phyloP scores from a whole-genome alignment of 164 flowering plant species.

The Kingdonia uniflora region DNA sequence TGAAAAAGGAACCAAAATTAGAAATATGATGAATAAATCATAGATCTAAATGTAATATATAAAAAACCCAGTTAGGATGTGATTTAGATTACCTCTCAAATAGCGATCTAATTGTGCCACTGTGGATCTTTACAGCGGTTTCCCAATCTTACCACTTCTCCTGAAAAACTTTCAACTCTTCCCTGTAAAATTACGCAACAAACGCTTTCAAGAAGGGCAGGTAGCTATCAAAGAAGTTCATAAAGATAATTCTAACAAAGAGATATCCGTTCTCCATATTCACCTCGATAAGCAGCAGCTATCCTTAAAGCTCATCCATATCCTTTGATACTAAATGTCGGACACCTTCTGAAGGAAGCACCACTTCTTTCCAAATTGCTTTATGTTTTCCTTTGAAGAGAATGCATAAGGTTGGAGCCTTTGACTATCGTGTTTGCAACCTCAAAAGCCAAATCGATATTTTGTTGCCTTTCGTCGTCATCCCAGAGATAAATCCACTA shows the following conservation, averaged over 20 bases:
- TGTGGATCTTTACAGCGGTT: conserved; percentile 3
- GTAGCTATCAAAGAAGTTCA: not conserved
- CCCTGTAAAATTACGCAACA: not conserved
- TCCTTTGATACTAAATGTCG: not conserved
- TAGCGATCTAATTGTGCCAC: conserved; percentile 1
- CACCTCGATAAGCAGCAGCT: conserved; percentile 1
- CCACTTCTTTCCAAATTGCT: not conserved
- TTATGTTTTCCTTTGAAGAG: conserved; percentile 1
- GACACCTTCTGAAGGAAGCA: conserved; percentile 2
- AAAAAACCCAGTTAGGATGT: too few species aligned
- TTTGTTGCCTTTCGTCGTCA: not conserved
- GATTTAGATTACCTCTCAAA: too few species aligned
- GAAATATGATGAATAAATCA: too few species aligned
- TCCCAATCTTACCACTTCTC: conserved; percentile 2
- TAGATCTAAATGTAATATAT: too few species aligned
- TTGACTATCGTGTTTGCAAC: conserved; percentile 4
- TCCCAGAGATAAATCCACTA: conserved; percentile 1
- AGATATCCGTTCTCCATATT: too few species aligned
- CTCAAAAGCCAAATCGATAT: conserved; percentile 6
- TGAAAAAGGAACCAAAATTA: conserved; percentile 1
- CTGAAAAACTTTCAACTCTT: conserved; percentile 1
- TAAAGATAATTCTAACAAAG: not conserved
- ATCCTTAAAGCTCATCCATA: conserved; percentile 1
- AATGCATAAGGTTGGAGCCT: conserved; percentile 1
- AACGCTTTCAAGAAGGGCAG: not conserved